Conservation (phyloP, 2,329 filamentous ascomycete species). For the Talaromyces marneffei region DNA sequence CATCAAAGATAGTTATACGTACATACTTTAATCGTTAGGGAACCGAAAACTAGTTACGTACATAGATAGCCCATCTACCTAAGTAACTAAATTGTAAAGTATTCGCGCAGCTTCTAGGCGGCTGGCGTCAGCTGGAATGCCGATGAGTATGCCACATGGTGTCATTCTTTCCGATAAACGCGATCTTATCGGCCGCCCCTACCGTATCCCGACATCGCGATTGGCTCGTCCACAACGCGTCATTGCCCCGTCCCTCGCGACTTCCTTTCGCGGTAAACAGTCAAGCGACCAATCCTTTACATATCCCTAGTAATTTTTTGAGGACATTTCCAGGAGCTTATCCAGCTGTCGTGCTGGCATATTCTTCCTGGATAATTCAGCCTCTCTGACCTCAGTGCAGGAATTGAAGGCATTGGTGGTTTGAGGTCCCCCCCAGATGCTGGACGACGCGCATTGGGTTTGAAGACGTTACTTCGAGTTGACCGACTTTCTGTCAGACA, state of each 20-base stretch:
- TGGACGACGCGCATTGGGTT: background rate
- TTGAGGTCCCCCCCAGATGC: background rate
- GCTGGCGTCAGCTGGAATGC: background rate
- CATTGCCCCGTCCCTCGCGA: background rate
- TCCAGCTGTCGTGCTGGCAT: conserved; percentile 9
- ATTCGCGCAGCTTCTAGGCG: background rate
- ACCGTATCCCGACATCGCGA: background rate
- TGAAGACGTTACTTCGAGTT: background rate
- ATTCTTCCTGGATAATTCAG: background rate
- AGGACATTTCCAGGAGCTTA: conserved; percentile 3
- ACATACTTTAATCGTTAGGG: background rate
- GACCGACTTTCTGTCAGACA: background rate
- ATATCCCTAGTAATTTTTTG: background rate
- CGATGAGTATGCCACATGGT: no score
- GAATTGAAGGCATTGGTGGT: background rate
- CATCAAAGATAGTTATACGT: background rate
- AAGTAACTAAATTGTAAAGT: background rate
- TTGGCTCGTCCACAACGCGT: conserved; percentile 10
- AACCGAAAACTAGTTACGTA: background rate
- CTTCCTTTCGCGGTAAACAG: conserved; percentile 12
- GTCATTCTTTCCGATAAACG: background rate
- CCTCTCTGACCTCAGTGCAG: background rate
- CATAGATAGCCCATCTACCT: no score
- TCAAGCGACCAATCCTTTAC: conserved; percentile 5
- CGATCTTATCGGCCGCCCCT: background rate